These are phyloP conservation scores for Nemania sp. DNA, from an alignment of 2,329 filamentous ascomycete species.

Conservation along the genomic window DNA sequence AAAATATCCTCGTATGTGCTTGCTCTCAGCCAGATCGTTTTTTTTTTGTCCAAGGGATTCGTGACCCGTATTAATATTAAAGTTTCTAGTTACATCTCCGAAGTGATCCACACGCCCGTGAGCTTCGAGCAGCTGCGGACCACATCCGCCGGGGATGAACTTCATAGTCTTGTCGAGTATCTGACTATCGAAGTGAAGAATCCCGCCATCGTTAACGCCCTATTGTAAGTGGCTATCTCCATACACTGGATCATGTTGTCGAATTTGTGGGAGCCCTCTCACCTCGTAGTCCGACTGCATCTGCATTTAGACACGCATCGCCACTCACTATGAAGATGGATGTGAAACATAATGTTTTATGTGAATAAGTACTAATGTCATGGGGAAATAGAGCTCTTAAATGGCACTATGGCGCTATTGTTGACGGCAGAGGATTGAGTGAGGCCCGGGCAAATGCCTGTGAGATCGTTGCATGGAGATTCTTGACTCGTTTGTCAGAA, in stretches of 20 bases:
- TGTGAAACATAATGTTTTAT: not conserved
- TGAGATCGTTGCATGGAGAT: slow-evolving; percentile 85
- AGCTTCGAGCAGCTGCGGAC: slow-evolving; percentile 81
- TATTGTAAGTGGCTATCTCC: slow-evolving; percentile 68
- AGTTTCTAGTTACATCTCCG: slow-evolving; percentile 69
- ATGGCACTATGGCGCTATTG: slow-evolving; percentile 76
- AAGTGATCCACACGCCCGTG: slow-evolving; percentile 72
- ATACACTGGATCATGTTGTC: not conserved
- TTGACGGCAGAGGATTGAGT: slow-evolving; percentile 73
- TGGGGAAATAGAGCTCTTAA: slow-evolving; percentile 71
- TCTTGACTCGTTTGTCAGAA: slow-evolving; percentile 77
- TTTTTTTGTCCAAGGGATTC: not conserved
- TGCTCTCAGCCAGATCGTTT: slow-evolving; percentile 3
- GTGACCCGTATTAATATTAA: slow-evolving; percentile 18
- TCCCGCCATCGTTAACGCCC: slow-evolving; percentile 76
- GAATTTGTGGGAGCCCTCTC: not conserved
- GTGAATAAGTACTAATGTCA: slow-evolving; percentile 20
- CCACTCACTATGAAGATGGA: not conserved
- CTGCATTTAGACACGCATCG: not conserved
- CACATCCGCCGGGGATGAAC: slow-evolving; percentile 70
- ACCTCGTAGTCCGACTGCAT: not conserved
- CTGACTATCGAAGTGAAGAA: slow-evolving; percentile 73
- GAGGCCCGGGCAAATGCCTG: slow-evolving; percentile 79
- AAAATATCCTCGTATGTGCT: slow-evolving; percentile 71
- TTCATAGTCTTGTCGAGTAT: slow-evolving; percentile 71